phyloP scores from a whole-genome alignment of 441 rosid species.

The Caryocar brasiliense region DNA sequence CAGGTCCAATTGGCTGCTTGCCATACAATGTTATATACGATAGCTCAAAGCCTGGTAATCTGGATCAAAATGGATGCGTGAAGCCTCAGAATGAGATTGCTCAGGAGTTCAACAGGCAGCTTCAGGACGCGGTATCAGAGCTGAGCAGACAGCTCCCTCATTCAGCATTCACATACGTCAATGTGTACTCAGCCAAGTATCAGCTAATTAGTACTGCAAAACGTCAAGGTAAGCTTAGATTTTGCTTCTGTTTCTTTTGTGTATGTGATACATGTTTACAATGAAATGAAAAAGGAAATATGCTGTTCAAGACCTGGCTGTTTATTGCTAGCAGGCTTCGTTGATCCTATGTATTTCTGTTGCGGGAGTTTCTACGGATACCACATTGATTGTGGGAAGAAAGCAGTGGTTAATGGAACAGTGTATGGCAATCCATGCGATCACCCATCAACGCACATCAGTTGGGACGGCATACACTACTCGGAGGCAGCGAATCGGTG shows the following conservation, averaged over 20 bases:
- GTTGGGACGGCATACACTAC: constrained; percentile 76
- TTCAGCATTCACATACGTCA: constrained; percentile 15
- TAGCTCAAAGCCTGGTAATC: constrained; percentile 8
- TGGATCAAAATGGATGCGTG: constrained; percentile 13
- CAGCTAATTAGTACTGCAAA: constrained; percentile 8
- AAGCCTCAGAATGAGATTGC: constrained; percentile 13
- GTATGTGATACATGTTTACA: no score
- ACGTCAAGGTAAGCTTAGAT: constrained; percentile 13
- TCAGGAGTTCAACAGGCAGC: constrained; percentile 12
- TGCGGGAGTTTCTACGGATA: constrained; percentile 52
- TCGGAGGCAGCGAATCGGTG: constrained; percentile 46
- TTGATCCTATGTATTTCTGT: constrained; percentile 49
- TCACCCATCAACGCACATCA: constrained; percentile 39
- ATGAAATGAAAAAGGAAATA: no score
- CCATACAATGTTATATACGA: constrained; percentile 6
- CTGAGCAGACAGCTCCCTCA: constrained; percentile 4
- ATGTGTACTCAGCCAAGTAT: constrained; percentile 13
- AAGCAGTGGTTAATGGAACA: constrained; percentile 46
- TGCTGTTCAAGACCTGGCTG: no score
- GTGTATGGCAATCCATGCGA: constrained; percentile 47
- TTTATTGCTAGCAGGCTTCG: constrained; percentile 37
- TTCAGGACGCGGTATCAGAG: constrained; percentile 1
- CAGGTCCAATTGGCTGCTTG: constrained; percentile 18
- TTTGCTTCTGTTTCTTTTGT: no score
- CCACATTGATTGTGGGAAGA: constrained; percentile 49